Conservation (phyloP, 2,329 filamentous ascomycete species). For the Nemania diffusa region DNA sequence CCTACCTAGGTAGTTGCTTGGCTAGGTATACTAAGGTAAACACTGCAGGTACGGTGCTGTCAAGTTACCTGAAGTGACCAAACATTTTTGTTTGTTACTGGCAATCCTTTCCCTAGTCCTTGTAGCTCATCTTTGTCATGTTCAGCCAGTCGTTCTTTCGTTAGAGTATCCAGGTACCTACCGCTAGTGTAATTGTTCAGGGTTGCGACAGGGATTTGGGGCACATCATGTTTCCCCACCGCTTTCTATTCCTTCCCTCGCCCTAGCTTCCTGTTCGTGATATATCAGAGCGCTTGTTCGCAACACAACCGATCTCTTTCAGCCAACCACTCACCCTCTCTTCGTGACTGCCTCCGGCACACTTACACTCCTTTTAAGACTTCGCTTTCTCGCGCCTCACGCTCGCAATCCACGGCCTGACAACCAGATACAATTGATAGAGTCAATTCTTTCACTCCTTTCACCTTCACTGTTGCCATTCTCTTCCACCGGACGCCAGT, state of each 20-base stretch:
- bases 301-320: conserved; percentile 40
- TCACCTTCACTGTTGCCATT: conserved; percentile 41
- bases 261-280: conserved; percentile 36
- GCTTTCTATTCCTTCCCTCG: conserved; percentile 31
- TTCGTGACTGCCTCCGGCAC: conserved; percentile 44
- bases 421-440: conserved; percentile 40
- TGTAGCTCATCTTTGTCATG: conserved; percentile 11
- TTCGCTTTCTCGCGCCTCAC: conserved; percentile 34
- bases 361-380: conserved; percentile 47
- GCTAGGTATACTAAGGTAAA: conserved; percentile 4
- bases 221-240: conserved; percentile 30
- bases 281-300: conserved; percentile 43
- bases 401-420: conserved; percentile 22
- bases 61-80: conserved; percentile 8
- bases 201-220: conserved; percentile 18
- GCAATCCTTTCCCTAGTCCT: conserved; percentile 6
- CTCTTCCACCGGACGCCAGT: conserved; percentile 46
- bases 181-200: not conserved
- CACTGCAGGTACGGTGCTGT: conserved; percentile 4
- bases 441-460: conserved; percentile 42
- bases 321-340: conserved; percentile 45
- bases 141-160: conserved; percentile 9
- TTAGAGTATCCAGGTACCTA: conserved; percentile 11
- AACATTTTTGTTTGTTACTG: conserved; percentile 13
- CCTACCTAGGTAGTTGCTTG: conserved; percentile 24